A percentile compares a stretch with the other conserved stretches of the same genome.
phyloP scores from a whole-genome alignment of 1,284 basidiomycete genomes.

The Pseudozyma sp. region DNA sequence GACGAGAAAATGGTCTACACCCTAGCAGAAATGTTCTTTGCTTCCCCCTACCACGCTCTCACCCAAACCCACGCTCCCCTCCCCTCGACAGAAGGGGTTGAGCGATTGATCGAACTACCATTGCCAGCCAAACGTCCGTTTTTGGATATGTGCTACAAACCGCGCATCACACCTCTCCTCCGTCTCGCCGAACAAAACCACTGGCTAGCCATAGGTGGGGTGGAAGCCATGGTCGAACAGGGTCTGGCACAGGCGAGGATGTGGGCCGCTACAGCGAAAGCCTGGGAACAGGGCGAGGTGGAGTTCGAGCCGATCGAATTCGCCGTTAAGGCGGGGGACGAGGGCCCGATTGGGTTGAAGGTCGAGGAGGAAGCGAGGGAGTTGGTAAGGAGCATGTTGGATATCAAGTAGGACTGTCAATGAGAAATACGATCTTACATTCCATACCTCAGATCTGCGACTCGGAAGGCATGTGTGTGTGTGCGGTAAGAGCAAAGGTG shows the following conservation, averaged over 20 bases:
- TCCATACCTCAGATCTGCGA: too few species aligned
- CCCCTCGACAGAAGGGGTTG: neutral
- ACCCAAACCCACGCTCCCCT: slow-evolving; percentile 3
- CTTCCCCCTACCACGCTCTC: slow-evolving; percentile 17
- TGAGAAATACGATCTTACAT: too few species aligned
- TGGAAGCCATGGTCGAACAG: slow-evolving; percentile 69
- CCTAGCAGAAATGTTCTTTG: slow-evolving; percentile 55
- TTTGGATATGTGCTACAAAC: slow-evolving; percentile 70
- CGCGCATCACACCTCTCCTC: slow-evolving; percentile 65
- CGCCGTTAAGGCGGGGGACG: slow-evolving; percentile 42
- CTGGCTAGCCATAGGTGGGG: slow-evolving; percentile 64
- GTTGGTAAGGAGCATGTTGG: slow-evolving; percentile 35
- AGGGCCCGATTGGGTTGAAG: slow-evolving; percentile 42
- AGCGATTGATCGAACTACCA: slow-evolving; percentile 31
- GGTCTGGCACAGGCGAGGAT: slow-evolving; percentile 68
- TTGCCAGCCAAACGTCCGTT: slow-evolving; percentile 59
- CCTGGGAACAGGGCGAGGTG: slow-evolving; percentile 26
- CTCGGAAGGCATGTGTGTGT: too few species aligned
- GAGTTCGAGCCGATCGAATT: slow-evolving; percentile 41
- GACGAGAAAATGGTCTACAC: slow-evolving; percentile 66
- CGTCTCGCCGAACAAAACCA: slow-evolving; percentile 49
- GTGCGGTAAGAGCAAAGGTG: too few species aligned
- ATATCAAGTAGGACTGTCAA: slow-evolving; percentile 13
- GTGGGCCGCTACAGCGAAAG: slow-evolving; percentile 54
- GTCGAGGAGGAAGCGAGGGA: slow-evolving; percentile 44